Conservation (phyloP, 768 basidiomycete species). For the Mycena kentingensis region DNA sequence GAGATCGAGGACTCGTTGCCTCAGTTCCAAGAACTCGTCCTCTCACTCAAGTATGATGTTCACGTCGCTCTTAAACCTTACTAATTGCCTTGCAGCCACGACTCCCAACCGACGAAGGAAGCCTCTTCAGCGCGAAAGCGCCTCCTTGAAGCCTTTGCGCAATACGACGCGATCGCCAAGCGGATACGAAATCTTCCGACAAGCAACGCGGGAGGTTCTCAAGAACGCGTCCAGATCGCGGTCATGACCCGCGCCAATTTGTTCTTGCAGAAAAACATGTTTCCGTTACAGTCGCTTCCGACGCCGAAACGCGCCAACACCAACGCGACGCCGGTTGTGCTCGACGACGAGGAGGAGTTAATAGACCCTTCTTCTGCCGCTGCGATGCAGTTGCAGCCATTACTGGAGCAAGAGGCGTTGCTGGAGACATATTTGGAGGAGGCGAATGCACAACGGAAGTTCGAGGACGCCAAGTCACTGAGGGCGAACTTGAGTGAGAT, state of each 20-base stretch:
- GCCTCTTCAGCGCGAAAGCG: slow-evolving; percentile 74
- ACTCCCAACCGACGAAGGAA: slow-evolving; percentile 62
- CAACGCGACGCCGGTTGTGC: slow-evolving; percentile 2
- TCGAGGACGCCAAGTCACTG: slow-evolving; percentile 90
- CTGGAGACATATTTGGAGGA: slow-evolving; percentile 90
- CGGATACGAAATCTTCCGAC: slow-evolving; percentile 76
- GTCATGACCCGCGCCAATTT: slow-evolving; percentile 73
- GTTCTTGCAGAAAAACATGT: slow-evolving; percentile 91
- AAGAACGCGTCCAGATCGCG: slow-evolving; percentile 82
- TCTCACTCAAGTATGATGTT: slow-evolving; percentile 60
- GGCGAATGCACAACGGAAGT: slow-evolving; percentile 87
- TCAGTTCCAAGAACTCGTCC: slow-evolving; percentile 83
- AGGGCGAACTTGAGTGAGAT: slow-evolving; percentile 83
- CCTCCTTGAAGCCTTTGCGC: slow-evolving; percentile 80
- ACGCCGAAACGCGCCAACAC: slow-evolving; percentile 43
- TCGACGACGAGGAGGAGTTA: slow-evolving; percentile 25
- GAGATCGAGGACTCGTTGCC: slow-evolving; percentile 91
- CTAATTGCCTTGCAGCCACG: slow-evolving; percentile 29
- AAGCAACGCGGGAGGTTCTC: slow-evolving; percentile 62
- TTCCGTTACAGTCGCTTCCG: slow-evolving; percentile 68
- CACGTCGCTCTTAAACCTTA: neutral
- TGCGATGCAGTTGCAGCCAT: slow-evolving; percentile 76
- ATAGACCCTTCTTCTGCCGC: slow-evolving; percentile 70
- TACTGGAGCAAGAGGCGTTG: slow-evolving; percentile 92
- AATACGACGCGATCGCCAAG: slow-evolving; percentile 88